A percentile compares a stretch with the other conserved stretches of the same genome.
phyloP scores from a whole-genome alignment of 192 early-diverging fungal genomes.

The Mortierella alpina region DNA sequence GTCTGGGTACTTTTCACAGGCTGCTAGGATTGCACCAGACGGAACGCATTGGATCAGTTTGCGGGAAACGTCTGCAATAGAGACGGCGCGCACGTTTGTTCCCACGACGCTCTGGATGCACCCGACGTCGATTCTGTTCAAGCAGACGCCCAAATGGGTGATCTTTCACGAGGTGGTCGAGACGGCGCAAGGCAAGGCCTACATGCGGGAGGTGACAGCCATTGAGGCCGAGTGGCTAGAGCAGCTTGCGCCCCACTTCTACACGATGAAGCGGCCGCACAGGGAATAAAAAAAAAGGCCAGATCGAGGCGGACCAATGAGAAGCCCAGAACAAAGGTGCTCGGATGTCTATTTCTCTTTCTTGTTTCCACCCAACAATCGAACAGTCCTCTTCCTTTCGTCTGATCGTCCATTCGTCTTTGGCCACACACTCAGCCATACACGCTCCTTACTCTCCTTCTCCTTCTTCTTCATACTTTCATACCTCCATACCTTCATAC shows the following conservation, averaged over 20 bases:
- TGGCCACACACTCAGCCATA: no score
- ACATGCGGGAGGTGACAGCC: slow-evolving; percentile 94
- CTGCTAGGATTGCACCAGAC: slow-evolving; percentile 73
- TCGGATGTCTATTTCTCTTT: no score
- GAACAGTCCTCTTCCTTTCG: no score
- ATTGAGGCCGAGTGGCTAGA: slow-evolving; percentile 95
- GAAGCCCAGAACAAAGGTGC: no score
- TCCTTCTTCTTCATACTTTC: background rate
- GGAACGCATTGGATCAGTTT: slow-evolving; percentile 75
- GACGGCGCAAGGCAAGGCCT: slow-evolving; percentile 87
- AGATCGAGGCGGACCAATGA: no score
- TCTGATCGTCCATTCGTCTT: no score
- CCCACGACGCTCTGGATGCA: slow-evolving; percentile 71
- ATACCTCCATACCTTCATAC: no score
- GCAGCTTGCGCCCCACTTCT: slow-evolving; percentile 95
- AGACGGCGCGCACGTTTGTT: background rate
- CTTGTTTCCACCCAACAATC: no score
- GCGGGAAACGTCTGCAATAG: slow-evolving; percentile 42
- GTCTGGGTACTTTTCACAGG: slow-evolving; percentile 81
- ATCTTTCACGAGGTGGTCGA: slow-evolving; percentile 96
- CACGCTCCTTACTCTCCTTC: background rate
- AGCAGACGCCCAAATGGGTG: slow-evolving; percentile 89
- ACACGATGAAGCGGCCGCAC: slow-evolving; percentile 9
- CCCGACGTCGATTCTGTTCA: slow-evolving; percentile 93
- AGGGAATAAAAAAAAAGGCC: no score